Conservation (phyloP, 768 basidiomycete species). For the Polyporus arcularius region DNA sequence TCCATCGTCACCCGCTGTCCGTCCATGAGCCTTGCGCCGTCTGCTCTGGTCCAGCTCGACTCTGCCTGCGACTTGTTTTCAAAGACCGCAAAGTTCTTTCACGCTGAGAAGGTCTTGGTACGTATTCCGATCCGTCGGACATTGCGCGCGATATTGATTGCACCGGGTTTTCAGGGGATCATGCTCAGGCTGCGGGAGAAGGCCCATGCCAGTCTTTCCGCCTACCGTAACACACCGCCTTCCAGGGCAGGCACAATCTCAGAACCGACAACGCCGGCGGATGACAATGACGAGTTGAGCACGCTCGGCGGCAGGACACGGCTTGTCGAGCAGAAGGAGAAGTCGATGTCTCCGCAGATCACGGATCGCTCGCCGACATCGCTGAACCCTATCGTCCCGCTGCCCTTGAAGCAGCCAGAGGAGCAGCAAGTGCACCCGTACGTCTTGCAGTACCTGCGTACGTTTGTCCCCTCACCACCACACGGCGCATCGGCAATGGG, state of each 20-base stretch:
- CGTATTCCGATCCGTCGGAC: conserved; percentile 27
- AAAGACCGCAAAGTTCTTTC: conserved; percentile 52
- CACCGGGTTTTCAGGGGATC: conserved; percentile 46
- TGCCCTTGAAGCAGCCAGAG: conserved; percentile 56
- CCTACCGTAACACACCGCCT: conserved; percentile 35
- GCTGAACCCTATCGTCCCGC: conserved; percentile 69
- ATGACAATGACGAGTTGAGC: conserved; percentile 60
- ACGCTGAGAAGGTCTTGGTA: conserved; percentile 63
- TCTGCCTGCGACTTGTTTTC: conserved; percentile 61
- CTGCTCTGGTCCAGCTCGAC: conserved; percentile 65
- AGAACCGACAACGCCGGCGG: conserved; percentile 49
- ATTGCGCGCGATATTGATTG: not conserved
- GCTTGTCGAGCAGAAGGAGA: conserved; percentile 52
- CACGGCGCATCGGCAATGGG: conserved; percentile 24
- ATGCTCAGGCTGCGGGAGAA: conserved; percentile 57
- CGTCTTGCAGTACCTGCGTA: conserved; percentile 69
- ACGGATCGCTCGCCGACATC: conserved; percentile 71
- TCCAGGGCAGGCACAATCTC: conserved; percentile 35
- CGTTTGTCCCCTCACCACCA: conserved; percentile 46
- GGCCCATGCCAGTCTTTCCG: conserved; percentile 41
- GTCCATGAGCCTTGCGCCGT: conserved; percentile 66
- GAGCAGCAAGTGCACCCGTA: conserved; percentile 56
- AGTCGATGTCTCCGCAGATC: conserved; percentile 30
- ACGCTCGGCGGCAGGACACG: conserved; percentile 65
- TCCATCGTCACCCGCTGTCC: conserved; percentile 66